Conservation (phyloP, 2,329 filamentous ascomycete species). For the Coleophoma eucalyptorum region DNA sequence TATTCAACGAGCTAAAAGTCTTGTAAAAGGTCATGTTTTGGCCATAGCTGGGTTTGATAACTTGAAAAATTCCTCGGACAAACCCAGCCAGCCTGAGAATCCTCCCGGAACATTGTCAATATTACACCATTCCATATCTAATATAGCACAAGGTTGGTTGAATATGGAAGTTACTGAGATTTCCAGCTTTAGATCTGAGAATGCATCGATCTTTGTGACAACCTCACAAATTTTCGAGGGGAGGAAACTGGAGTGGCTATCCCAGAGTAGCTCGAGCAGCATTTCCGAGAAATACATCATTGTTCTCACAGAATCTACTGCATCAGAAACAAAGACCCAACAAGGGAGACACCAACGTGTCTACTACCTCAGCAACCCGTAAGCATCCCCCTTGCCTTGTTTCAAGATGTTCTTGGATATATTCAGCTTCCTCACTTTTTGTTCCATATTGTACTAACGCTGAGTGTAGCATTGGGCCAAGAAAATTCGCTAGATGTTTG, state of each 20-base stretch:
- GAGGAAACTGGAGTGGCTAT: constrained; percentile 8
- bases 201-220: constrained; percentile 6
- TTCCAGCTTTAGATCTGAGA: not conserved
- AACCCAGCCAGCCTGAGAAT: constrained; percentile 6
- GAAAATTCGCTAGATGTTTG: too few relatives aligned
- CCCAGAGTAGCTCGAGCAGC: not conserved
- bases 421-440: not conserved
- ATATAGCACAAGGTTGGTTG: constrained; percentile 13
- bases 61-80: constrained; percentile 8
- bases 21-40: constrained; percentile 8
- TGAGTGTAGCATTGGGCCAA: too few relatives aligned
- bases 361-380: not conserved
- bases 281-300: not conserved
- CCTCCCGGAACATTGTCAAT: constrained; percentile 7
- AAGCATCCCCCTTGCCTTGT: not conserved
- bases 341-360: not conserved
- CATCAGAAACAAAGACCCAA: not conserved
- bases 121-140: not conserved
- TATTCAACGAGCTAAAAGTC: constrained; percentile 1
- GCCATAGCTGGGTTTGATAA: constrained; percentile 16
- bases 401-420: not conserved
- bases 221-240: constrained; percentile 3
- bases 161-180: constrained; percentile 11
- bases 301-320: not conserved
- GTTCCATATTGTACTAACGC: not conserved